A percentile compares a stretch with the other conserved stretches of the same genome.
Evolutionary conservation across 805 yeast genomes (phyloP).

Genomic region (Aciculoconidium aculeatum): DNA sequence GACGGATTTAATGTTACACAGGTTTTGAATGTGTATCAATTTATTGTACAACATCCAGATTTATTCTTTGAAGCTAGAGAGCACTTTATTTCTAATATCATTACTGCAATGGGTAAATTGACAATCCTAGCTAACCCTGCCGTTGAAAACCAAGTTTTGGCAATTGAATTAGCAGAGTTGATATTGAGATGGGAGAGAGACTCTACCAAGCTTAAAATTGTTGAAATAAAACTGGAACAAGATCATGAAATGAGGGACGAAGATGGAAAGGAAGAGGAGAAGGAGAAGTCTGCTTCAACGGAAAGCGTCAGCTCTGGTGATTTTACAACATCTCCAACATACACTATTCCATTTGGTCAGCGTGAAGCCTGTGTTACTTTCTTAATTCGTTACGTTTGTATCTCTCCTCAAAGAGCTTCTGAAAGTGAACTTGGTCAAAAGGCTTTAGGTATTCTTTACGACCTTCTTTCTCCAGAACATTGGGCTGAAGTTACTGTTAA

Average conservation of each 20-base stretch:
- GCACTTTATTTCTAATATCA: slow-evolving; percentile 81
- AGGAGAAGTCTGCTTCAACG: slow-evolving; percentile 3
- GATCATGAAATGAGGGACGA: slow-evolving; percentile 13
- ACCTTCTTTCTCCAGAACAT: slow-evolving; percentile 60
- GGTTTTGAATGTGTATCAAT: slow-evolving; percentile 82
- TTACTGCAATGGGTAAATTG: slow-evolving; percentile 87
- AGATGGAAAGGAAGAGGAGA: slow-evolving; percentile 10
- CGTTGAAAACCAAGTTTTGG: slow-evolving; percentile 74
- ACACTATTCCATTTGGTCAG: slow-evolving; percentile 66
- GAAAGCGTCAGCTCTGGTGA: slow-evolving; percentile 17
- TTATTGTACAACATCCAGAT: slow-evolving; percentile 79
- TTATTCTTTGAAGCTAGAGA: slow-evolving; percentile 82
- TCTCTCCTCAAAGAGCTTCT: slow-evolving; percentile 76
- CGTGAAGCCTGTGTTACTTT: slow-evolving; percentile 89
- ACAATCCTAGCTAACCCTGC: slow-evolving; percentile 74
- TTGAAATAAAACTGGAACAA: slow-evolving; percentile 13
- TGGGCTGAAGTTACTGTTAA: slow-evolving; percentile 93
- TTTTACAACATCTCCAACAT: slow-evolving; percentile 43
- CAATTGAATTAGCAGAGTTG: slow-evolving; percentile 84
- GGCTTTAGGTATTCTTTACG: slow-evolving; percentile 72
- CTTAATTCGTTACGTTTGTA: slow-evolving; percentile 80
- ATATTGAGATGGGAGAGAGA: slow-evolving; percentile 82
- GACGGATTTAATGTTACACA: slow-evolving; percentile 84
- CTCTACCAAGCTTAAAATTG: too few relatives aligned
- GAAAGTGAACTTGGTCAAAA: slow-evolving; percentile 78